Evolutionary conservation across 345 rosid genomes (phyloP), one percentile per base, ranked within the genome.

Genomic region (Theobroma cacao): DNA sequence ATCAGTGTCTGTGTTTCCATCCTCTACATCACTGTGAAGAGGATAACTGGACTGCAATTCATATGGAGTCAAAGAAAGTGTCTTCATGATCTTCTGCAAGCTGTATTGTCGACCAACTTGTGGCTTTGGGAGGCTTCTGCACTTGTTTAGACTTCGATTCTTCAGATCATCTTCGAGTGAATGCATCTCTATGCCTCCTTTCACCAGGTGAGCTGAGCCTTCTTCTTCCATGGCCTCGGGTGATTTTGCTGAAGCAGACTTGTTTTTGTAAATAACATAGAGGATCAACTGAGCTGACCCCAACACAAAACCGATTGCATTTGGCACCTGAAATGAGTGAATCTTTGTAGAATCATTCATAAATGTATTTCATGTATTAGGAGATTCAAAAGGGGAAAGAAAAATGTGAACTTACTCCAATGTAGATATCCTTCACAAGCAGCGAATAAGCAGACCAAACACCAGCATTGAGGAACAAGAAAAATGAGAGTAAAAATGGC

Each of bases 261-360:
- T 83, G 75, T 77, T 81, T 76, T 78, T 89, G 84, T 89, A 88
- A 0, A 78, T 78, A 18, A 62, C 26, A 36, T 89, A 89, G 18
- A 91, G 68, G 22, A 88, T 88, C 79, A 91, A 69, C 64, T 91
- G 94, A 2, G 84, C 84, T 20, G 84, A 77, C 6, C 94, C 91
- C 72, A 91, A 18, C 41, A 83, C 64, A 72, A 89, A 88, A 4
- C 92, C 94, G 1, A 75, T 59, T 12, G 80, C 84, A 60, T 84
- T 89, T 52, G 94, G 94, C 41, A 89, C 88, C 92, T 88, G 81
- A 22, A 75, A 77, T 3, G 5, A 9, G 5, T 30, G 71, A 41
- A 74, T 18, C 12, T 53, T n/a, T 62, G 9, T 9, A 58, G 22
- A 24, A 17, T 38, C 26, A 43, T 68, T 41, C 1, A 15, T 24